phyloP scores from a whole-genome alignment of 768 basidiomycete genomes.

The Rhodotorula kratochvilovae region DNA sequence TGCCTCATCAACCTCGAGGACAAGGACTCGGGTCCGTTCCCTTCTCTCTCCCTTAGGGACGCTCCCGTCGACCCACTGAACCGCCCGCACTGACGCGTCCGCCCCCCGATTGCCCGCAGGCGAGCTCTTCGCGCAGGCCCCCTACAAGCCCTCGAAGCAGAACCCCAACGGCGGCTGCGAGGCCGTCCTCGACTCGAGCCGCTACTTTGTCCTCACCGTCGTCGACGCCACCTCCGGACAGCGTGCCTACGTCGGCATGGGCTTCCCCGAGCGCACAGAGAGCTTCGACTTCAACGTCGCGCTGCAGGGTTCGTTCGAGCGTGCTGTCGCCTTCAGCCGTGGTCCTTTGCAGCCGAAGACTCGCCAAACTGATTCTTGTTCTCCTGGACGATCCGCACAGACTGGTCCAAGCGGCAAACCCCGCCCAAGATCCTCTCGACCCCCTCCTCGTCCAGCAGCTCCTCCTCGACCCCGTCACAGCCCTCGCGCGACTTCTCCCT shows the following conservation, averaged over 20 bases:
- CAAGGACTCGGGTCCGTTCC: constrained; percentile 32
- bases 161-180: constrained; percentile 39
- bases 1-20: constrained; percentile 41
- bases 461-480: constrained; percentile 21
- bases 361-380: not conserved
- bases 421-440: constrained; percentile 20
- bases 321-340: not conserved
- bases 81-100: no score
- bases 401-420: constrained; percentile 31
- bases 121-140: constrained; percentile 41
- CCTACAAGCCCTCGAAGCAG: constrained; percentile 34
- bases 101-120: no score
- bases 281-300: constrained; percentile 44
- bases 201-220: constrained; percentile 44
- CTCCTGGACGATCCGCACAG: not conserved
- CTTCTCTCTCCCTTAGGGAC: no score
- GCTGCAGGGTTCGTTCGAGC: constrained; percentile 38
- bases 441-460: not conserved
- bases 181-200: constrained; percentile 33
- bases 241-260: constrained; percentile 43
- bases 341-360: not conserved
- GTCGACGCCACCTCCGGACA: constrained; percentile 32
- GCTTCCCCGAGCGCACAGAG: constrained; percentile 43
- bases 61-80: no score
- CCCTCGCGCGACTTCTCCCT: constrained; percentile 41